Conservation (phyloP, 73 alveolate species). For the Stentor roeselii region DNA sequence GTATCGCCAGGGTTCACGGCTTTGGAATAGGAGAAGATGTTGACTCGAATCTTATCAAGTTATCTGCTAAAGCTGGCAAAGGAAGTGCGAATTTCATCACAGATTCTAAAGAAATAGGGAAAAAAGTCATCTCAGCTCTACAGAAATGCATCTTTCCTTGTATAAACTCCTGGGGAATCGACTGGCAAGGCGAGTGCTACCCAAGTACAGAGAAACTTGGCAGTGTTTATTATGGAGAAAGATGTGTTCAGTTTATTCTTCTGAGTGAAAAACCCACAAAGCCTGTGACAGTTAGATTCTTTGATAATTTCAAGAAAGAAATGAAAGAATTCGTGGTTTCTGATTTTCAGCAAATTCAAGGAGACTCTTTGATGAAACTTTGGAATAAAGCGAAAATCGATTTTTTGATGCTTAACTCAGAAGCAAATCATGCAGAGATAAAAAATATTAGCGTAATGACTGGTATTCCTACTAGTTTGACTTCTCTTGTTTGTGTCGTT, state of each 20-base stretch:
- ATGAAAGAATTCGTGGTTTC: not conserved
- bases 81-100: conserved; percentile 51
- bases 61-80: conserved; percentile 60
- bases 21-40: conserved; percentile 62
- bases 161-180: not conserved
- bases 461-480: conserved; percentile 7
- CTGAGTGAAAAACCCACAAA: not conserved
- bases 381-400: not conserved
- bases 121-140: conserved; percentile 49
- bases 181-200: not conserved
- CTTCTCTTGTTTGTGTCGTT: not conserved
- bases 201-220: not conserved
- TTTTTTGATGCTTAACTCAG: not conserved
- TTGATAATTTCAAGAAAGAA: not conserved
- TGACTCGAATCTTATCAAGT: conserved; percentile 35
- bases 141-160: conserved; percentile 41
- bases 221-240: conserved; percentile 4
- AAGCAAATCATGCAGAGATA: not conserved
- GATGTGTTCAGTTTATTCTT: not conserved
- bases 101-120: conserved; percentile 38
- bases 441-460: not conserved
- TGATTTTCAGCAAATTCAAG: not conserved
- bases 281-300: not conserved
- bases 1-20: conserved; percentile 40
- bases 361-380: not conserved